Conservation (phyloP, 192 early-diverging fungal genomes). For the Linnemannia elongata region DNA sequence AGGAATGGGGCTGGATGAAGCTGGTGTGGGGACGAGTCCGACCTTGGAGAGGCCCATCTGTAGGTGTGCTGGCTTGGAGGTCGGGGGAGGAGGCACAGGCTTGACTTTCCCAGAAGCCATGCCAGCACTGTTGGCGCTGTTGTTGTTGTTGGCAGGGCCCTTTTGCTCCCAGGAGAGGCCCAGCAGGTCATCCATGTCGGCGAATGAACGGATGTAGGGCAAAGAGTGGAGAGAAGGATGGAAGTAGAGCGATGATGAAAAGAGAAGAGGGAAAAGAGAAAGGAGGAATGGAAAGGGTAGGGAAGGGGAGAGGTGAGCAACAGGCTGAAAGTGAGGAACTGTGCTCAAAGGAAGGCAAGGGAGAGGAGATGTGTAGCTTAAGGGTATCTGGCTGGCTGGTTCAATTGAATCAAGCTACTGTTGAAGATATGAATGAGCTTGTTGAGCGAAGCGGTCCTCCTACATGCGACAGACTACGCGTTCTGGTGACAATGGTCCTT, state of each 20-base stretch:
- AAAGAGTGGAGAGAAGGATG: neutral
- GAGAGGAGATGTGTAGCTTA: neutral
- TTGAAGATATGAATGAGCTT: no score
- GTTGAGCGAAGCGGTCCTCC: no score
- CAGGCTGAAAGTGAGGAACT: neutral
- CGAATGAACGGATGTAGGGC: neutral
- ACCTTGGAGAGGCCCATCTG: conserved; percentile 46
- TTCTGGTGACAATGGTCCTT: no score
- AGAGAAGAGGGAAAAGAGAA: neutral
- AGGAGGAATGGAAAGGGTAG: neutral
- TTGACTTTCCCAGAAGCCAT: conserved; percentile 10
- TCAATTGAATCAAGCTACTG: no score
- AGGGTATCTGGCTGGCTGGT: neutral
- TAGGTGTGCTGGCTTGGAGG: conserved; percentile 36
- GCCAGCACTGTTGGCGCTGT: neutral
- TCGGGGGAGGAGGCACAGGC: conserved; percentile 14
- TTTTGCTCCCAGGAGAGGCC: conserved; percentile 53
- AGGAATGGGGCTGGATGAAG: neutral
- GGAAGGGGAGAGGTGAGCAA: no score
- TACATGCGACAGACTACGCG: no score
- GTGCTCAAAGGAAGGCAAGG: neutral
- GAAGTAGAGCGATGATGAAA: neutral
- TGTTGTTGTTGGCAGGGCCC: neutral
- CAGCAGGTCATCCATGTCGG: conserved; percentile 46
- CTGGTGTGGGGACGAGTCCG: conserved; percentile 29